phyloP scores from a whole-genome alignment of 352 stramenopile species.

The Pseudoperonospora humuli region DNA sequence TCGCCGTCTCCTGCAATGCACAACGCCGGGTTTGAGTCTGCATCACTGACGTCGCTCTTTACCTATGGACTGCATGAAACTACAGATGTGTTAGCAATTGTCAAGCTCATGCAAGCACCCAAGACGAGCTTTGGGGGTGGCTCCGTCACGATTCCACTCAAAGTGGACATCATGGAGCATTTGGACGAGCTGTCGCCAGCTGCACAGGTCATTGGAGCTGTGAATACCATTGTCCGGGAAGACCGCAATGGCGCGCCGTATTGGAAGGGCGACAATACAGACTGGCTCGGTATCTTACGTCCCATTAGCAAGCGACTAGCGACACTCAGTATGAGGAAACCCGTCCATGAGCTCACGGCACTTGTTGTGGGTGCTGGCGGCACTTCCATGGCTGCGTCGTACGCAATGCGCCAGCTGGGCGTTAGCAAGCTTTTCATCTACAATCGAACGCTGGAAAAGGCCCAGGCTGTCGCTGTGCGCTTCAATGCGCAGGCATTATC shows the following conservation, averaged over 20 bases:
- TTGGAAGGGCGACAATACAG: constrained; percentile 95
- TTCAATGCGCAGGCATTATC: constrained; percentile 81
- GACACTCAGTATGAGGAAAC: constrained; percentile 3
- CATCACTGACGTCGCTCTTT: constrained; percentile 75
- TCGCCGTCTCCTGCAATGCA: constrained; percentile 97
- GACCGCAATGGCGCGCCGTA: constrained; percentile 34
- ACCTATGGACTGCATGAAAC: constrained; percentile 87
- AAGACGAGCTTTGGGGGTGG: constrained; percentile 86
- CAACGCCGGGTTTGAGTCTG: constrained; percentile 88
- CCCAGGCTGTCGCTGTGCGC: constrained; percentile 73
- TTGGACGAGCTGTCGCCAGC: constrained; percentile 90
- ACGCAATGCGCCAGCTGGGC: constrained; percentile 85
- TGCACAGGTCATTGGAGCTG: constrained; percentile 94
- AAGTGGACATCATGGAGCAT: constrained; percentile 91
- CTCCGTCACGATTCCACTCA: constrained; percentile 97
- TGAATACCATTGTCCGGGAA: constrained; percentile 94
- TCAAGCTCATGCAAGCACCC: constrained; percentile 30
- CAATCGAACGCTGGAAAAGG: constrained; percentile 94
- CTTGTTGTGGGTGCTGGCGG: constrained; percentile 89
- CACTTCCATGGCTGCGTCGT: constrained; percentile 93
- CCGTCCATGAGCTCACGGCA: constrained; percentile 29
- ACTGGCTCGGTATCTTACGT: constrained; percentile 96
- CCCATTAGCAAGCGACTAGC: constrained; percentile 74
- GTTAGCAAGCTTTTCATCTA: constrained; percentile 87
- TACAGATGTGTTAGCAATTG: constrained; percentile 33